Base-by-base conservation (phyloP, 2,329 filamentous ascomycete species). In the Stagonosporopsis vannaccii region DNA sequence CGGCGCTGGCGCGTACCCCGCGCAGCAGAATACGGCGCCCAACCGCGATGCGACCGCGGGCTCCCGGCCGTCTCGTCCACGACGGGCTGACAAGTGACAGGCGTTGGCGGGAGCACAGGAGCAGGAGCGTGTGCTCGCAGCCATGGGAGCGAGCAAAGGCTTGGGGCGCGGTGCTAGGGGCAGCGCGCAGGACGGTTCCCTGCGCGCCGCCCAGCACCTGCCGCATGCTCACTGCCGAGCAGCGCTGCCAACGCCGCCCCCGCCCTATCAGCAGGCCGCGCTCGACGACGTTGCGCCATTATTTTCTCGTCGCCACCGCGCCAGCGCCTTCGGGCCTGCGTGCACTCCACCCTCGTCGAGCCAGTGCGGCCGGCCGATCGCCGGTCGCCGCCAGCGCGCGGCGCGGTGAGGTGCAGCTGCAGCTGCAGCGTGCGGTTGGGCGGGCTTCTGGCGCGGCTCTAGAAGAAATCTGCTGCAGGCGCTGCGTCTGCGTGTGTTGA, bases 381-480 rank as follows among this genome's bases (percentile, higher is more conserved):
- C 32, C 32, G 13, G 13, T 30, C 28, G 32, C 9, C 32, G 3
- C 11, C 6, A 5, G 25, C 9, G 25, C 40, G 6, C 41, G 48
- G 26, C 36, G 61, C 63, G 61, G 61, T 61, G 60, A 55, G 56
- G 54, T 26, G 20, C 35, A 6, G 15, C 12, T 33, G 12, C 5
- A n/a, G 4, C 32, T 13, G 32, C 32, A 33, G 12, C 5, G 9
- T n/a, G 32, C 32, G 17, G 17, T 13, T 37, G 35, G 9, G 28
- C 48, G 50, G 51, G 22, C 56, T 46, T 50, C 41, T 42, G 41
- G 41, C 22, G 52, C 52, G 20, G 26, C 52, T 68, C 64, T 59
- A 61, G 62, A 66, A 67, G 58, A 58, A 47, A 58, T 64, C 59
- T 51, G 33, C 55, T 42, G 55, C 53, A 20, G 36, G 37, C 45